These are phyloP conservation scores for Tuber microsphaerosporum DNA, from an alignment of 495 filamentous ascomycete species.

Conservation along the genomic window DNA sequence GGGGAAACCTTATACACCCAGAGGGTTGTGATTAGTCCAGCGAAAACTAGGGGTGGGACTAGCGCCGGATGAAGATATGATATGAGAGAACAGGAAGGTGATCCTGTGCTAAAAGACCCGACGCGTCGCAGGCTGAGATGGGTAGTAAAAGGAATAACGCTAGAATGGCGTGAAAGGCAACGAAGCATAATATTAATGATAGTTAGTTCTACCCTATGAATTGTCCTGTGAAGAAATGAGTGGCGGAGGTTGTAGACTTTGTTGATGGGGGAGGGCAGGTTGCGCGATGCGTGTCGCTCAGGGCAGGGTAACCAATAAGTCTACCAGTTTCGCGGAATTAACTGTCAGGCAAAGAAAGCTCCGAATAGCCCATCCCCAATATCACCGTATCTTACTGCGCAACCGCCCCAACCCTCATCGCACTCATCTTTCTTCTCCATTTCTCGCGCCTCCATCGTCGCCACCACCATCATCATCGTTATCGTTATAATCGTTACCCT, in stretches of 20 bases:
- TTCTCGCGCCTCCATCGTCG: neutral
- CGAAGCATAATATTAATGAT: neutral
- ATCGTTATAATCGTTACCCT: neutral
- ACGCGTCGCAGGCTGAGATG: neutral
- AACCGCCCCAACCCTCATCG: neutral
- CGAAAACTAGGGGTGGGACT: constrained; percentile 60
- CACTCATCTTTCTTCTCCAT: neutral
- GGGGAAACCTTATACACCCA: constrained; percentile 57
- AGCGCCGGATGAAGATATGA: constrained; percentile 49
- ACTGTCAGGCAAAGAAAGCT: neutral
- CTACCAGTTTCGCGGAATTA: neutral
- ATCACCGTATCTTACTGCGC: neutral
- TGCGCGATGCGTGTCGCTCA: too few relatives aligned
- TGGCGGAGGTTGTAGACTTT: neutral
- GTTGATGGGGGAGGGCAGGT: neutral
- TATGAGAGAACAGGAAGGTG: neutral
- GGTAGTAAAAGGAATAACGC: neutral
- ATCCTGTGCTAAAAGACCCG: neutral
- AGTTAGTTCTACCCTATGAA: neutral
- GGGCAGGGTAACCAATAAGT: neutral
- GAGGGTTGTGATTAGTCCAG: constrained; percentile 57
- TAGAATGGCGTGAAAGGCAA: neutral
- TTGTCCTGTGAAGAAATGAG: neutral
- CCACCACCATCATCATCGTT: neutral
- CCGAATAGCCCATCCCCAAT: neutral